These are phyloP conservation scores for Phytopythium delawarense DNA, from an alignment of 352 stramenopile genomes.

Conservation along the genomic window DNA sequence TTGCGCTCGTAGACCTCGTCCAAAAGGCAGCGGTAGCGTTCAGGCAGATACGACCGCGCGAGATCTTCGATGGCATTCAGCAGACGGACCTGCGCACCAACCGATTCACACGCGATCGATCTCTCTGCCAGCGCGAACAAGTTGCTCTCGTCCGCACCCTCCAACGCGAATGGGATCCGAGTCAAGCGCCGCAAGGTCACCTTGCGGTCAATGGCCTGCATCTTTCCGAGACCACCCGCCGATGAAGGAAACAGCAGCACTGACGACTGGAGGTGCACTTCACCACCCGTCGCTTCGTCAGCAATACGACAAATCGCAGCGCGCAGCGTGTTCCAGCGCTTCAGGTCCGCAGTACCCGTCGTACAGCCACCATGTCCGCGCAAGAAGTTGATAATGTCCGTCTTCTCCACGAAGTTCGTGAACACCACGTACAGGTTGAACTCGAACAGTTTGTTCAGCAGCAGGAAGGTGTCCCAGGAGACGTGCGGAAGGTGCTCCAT, in stretches of 20 bases:
- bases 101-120: slow-evolving; percentile 58
- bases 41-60: slow-evolving; percentile 57
- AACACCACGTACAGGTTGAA: slow-evolving; percentile 79
- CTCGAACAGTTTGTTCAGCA: slow-evolving; percentile 76
- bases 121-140: slow-evolving; percentile 59
- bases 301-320: slow-evolving; percentile 49
- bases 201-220: slow-evolving; percentile 12
- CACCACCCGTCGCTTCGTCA: slow-evolving; percentile 39
- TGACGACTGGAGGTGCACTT: slow-evolving; percentile 44
- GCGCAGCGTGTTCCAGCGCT: slow-evolving; percentile 37
- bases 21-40: slow-evolving; percentile 64
- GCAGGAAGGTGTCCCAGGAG: slow-evolving; percentile 60
- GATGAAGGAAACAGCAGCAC: slow-evolving; percentile 18
- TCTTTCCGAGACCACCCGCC: slow-evolving; percentile 2
- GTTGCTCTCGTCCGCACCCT: slow-evolving; percentile 48
- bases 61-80: slow-evolving; percentile 64
- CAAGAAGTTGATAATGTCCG: slow-evolving; percentile 49
- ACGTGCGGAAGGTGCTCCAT: slow-evolving; percentile 79
- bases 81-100: slow-evolving; percentile 54
- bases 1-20: slow-evolving; percentile 64
- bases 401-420: slow-evolving; percentile 48
- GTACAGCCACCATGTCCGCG: slow-evolving; percentile 22
- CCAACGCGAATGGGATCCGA: slow-evolving; percentile 33
- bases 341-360: slow-evolving; percentile 17
- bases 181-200: slow-evolving; percentile 56